Base-by-base conservation (phyloP, 2,329 filamentous ascomycete species). In the Pestalotiopsis sp. region DNA sequence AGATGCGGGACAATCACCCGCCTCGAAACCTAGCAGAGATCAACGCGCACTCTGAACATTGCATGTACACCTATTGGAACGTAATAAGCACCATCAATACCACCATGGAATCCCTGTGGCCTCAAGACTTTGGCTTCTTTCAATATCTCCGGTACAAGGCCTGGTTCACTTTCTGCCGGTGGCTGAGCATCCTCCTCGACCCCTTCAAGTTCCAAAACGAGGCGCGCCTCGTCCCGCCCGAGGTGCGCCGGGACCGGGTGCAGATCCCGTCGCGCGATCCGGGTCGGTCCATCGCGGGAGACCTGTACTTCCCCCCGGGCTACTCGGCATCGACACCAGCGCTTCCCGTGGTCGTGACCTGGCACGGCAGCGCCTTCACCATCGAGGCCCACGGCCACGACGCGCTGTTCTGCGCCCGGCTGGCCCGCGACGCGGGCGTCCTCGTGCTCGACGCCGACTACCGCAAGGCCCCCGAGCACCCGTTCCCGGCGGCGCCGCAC, bases 391-490 rank as follows among this genome's bases (percentile, higher is more conserved):
- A 70, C 25, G 70, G 72, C 40, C 64, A 62, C 11, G 69, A 72
- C 25, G 68, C 66, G 6, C 45, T 70, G 4, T 72, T 67, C 31
- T 72, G 70, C 58, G 67, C 70, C n/a, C 70, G 69, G 3, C 17
- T 70, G 0, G 72, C 72, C 14, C 70, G 58, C 38, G 38, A 23
- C 25, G 61, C 61, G 11, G 38, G 61, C n/a, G 23, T 64, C 20
- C n/a, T 49, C 14, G 61, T 64, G n/a, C 20, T 64, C 20, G 40
- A 64, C 27, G 38, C 40, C 40, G 40, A 75, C 20, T 88, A 87
- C 72, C 81, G 85, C 4, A 80, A 87, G 0, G 82, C 85, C 0
- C 86, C 86, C 6, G 85, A 87, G 73, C 73, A 81, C 69, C 75
- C 82, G 5, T 87, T 85, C 68, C 86, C 86, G n/a, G 80, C 80